Evolutionary conservation across 495 filamentous ascomycete genomes (phyloP).

Genomic region (Penicillium canescens): DNA sequence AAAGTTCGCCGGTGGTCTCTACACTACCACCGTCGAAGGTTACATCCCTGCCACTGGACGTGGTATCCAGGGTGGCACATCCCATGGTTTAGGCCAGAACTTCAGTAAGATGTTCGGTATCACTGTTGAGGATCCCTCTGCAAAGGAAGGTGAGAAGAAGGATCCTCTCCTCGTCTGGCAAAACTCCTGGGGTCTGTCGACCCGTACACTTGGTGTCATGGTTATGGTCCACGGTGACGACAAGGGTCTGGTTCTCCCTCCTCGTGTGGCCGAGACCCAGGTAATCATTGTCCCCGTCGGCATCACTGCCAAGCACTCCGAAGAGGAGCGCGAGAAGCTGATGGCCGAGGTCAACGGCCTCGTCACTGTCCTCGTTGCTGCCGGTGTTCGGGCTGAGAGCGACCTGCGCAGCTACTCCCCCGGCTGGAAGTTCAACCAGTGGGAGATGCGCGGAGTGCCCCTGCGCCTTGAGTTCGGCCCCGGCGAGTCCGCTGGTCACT

Average conservation of each 20-base stretch:
- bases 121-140: slow-evolving; percentile 85
- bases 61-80: slow-evolving; percentile 94
- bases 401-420: slow-evolving; percentile 87
- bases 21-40: slow-evolving; percentile 88
- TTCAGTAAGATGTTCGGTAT: slow-evolving; percentile 99
- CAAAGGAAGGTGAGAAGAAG: slow-evolving; percentile 70
- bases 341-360: slow-evolving; percentile 71
- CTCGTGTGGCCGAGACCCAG: slow-evolving; percentile 83
- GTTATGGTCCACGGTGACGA: slow-evolving; percentile 96
- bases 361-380: slow-evolving; percentile 60
- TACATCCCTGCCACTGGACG: slow-evolving; percentile 92
- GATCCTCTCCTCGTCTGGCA: slow-evolving; percentile 85
- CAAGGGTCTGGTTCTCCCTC: slow-evolving; percentile 89
- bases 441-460: slow-evolving; percentile 92
- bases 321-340: slow-evolving; percentile 72
- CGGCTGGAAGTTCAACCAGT: slow-evolving; percentile 97
- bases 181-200: slow-evolving; percentile 98
- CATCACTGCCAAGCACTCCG: slow-evolving; percentile 78
- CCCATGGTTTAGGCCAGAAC: slow-evolving; percentile 93
- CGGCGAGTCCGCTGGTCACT: slow-evolving; percentile 81
- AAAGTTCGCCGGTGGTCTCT: slow-evolving; percentile 94
- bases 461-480: slow-evolving; percentile 93
- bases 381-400: slow-evolving; percentile 66
- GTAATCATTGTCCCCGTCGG: slow-evolving; percentile 91
- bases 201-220: slow-evolving; percentile 95